Evolutionary conservation across 108 stramenopile species (phyloP), one percentile per base, ranked within the genome.

Genomic region (Cyclostephanos invisitatus): DNA sequence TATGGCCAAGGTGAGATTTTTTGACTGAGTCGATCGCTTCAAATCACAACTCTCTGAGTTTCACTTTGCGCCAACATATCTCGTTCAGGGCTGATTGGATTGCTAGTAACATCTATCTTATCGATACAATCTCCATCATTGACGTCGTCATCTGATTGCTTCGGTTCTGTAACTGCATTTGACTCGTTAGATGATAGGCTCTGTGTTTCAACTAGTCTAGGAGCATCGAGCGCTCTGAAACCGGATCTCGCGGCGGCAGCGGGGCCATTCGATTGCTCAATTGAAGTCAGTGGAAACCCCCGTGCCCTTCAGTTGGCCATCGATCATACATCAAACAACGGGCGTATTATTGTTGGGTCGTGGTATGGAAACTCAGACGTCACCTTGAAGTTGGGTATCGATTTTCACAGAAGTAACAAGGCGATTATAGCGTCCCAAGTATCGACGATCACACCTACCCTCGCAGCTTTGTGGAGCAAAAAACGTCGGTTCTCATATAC

Each of bases 331-430:
- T 65, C 66, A 12, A 76, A 92, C 73, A 90, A 90, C 47, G 96
- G 96, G 6, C 78, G 88, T 15, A 77, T 96, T 1, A 76, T 97
- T 53, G 70, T 97, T 27, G 96, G 91, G 1, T 92, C 91, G 0
- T 96, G 94, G 93, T 97, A 97, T 73, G 94, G 95, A 24, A 89
- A 82, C 64, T 55, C 78, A 18, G 75, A 84, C 29, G 91, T 94
- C 3, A 56, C 56, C 37, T 85, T 97, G 47, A 91, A 90, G 64
- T 80, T 97, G 7, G 96, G 96, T 9, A 91, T 96, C 48, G 90
- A 92, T 47, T 97, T 97, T 75, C 96, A 97, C 75, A 85, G 96
- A 10, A 95, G 93, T 69, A 89, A 96, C 59, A 93, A 95, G 54
- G 88, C 81, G 7, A 77, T 97, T 21, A 62, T 81, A 42, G 85